Conservation (phyloP, 1,139 yeast genomes). For the Scheffersomyces cryptocercus region DNA sequence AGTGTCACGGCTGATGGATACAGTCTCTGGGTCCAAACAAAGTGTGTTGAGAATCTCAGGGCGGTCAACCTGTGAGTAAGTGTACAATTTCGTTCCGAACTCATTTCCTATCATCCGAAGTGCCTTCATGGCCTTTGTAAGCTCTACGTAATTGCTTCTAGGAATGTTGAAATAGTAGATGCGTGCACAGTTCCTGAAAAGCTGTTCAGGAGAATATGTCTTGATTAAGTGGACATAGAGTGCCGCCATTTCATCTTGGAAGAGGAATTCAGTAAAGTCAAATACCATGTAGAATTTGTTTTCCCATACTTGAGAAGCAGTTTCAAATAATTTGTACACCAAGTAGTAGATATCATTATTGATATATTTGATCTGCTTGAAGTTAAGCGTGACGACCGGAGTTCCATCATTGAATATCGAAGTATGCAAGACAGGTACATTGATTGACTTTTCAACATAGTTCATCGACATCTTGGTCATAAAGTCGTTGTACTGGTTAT, state of each 20-base stretch:
- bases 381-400: slow-evolving; percentile 63
- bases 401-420: slow-evolving; percentile 72
- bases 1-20: slow-evolving; percentile 49
- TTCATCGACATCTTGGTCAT: slow-evolving; percentile 67
- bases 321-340: slow-evolving; percentile 64
- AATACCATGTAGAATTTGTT: slow-evolving; percentile 60
- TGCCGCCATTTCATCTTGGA: slow-evolving; percentile 31
- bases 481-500: slow-evolving; percentile 64
- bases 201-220: slow-evolving; percentile 48
- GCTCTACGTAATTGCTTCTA: slow-evolving; percentile 33
- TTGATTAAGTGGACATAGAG: slow-evolving; percentile 33
- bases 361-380: slow-evolving; percentile 41
- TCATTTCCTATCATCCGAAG: slow-evolving; percentile 17
- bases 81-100: slow-evolving; percentile 25
- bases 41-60: slow-evolving; percentile 48
- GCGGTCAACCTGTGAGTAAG: slow-evolving; percentile 50
- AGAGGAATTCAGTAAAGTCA: slow-evolving; percentile 67
- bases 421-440: slow-evolving; percentile 56
- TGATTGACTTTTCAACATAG: slow-evolving; percentile 47
- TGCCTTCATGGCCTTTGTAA: slow-evolving; percentile 27
- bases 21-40: slow-evolving; percentile 47
- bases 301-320: slow-evolving; percentile 74
- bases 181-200: slow-evolving; percentile 55
- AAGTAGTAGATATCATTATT: slow-evolving; percentile 56
- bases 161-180: slow-evolving; percentile 66